Base-by-base conservation (phyloP, 1,139 yeast genomes). In the Sugiyamaella paludigena region DNA sequence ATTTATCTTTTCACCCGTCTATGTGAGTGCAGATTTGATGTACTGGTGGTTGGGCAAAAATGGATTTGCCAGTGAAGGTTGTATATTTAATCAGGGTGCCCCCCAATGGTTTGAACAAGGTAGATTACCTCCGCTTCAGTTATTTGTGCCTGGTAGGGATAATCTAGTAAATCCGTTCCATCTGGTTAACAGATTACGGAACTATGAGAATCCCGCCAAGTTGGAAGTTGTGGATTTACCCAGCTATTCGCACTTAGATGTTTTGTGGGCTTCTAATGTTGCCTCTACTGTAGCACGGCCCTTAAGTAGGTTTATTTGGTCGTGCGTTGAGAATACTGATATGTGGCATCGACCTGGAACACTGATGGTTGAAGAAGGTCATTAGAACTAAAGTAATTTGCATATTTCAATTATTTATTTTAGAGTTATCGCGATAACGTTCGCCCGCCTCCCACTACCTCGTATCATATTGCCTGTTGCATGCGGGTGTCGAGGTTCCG, bases 1-100 rank as follows among this genome's bases (percentile, higher is more conserved):
- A 69, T 87, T 91, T 58, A 68, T 88, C 10, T 89, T 87, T 65
- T 85, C 94, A n/a, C 96, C 96, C 0, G 85, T 86, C 4, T 85
- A 79, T 63, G 85, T 88, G 9, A 84, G 94, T 27, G 75, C 88
- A 2, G 81, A 82, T 58, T 73, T 87, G 54, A 88, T 92, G 95
- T 76, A 78, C 46, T 92, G 97, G 96, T 92, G 98, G 97, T 71
- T 83, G 9, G 76, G 80, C 9, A 63, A 65, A 28, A 68, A 66
- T 12, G 83, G 82, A 0, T 77, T 79, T 61, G 78, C 77, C 35
- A 77, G 72, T 52, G 69, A 78, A 0, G 76, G 79, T 37, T 76
- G 87, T 3, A 78, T 79, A 27, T 77, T 86, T 49, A 78, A 79
- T 4, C 63, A 66, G 41, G 40, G 48, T n/a, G 48, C 39, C 16